Base-by-base conservation (phyloP, 1,139 yeast genomes). In the Candida smagusa region DNA sequence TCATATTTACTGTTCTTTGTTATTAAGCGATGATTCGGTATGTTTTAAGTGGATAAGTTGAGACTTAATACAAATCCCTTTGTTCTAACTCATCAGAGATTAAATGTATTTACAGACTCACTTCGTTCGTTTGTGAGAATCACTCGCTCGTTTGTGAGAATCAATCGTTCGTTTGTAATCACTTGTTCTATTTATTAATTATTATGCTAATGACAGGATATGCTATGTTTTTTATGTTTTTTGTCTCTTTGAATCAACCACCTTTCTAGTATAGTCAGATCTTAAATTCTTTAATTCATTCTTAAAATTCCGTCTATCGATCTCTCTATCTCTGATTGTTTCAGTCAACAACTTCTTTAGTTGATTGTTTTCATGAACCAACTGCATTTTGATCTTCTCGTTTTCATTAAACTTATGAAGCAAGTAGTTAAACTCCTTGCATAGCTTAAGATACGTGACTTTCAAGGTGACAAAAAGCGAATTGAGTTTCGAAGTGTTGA, bases 361-460 rank as follows among this genome's bases (percentile, higher is more conserved):
- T 44, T 62, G 61, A 42, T 63, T 62, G 43, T 64, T 64, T 40
- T 64, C 69, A 39, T 63, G 57, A 36, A 63, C 63, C 39, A 64
- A 48, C 40, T 59, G 62, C 38, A 64, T 52, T 42, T 63, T 63
- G 35, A 61, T 49, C 37, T 52, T 48, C 46, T 64, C 70, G 41
- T 63, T 64, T 36, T 63, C 67, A 39, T 63, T 63, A 49, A 64
- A 64, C 44, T 61, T 62, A 32, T 53, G 49, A 39, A 64, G 51
- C 28, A 64, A 47, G 42, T 59, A 63, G 43, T 64, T 64, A 52
- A 63, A 63, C 39, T 64, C 70, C 38, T 61, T 63, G 43, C 70
- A 64, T 36, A 64, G 52, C 43, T 64, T 63, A 41, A 64, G 47
- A 43, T 64, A 64, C 7, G 70, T 63, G 2, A 60, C 53, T 37